Base-by-base conservation (phyloP, 2,329 filamentous ascomycete species). In the Penicillium nordicum region DNA sequence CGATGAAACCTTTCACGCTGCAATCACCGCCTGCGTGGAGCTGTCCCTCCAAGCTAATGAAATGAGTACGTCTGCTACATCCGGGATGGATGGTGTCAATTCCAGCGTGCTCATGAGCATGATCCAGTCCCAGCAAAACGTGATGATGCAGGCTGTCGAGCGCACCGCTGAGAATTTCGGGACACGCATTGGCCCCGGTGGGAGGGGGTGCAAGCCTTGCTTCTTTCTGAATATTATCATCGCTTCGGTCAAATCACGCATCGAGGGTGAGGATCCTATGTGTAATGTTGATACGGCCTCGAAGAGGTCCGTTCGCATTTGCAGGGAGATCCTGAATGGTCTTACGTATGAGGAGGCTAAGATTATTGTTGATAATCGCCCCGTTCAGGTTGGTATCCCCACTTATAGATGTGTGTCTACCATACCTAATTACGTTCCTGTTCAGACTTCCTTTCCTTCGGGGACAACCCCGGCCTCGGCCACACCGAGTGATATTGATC, bases 1-100 rank as follows among this genome's bases (percentile, higher is more conserved):
- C 11, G 66, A 74, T 16, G 69, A 73, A 25, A 67, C 69, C 12
- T 68, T 70, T 21, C 69, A 72, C 49, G 68, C 71, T 2, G 68
- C 69, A 9, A 59, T 70, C 18, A 72, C 67, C 1, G 62, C 72
- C 3, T 72, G 71, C 37, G 65, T 72, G 18, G 71, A 73, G 44
- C 49, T 73, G 4, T 68, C 62, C 5, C 60, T 72, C 5, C 70
- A 72, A 53, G 60, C 65, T 0, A 62, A 65, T 6, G 70, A 73
- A 38, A 60, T 64, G 55, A 51, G 55, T 34, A 38, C 62, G 30
- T 46, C 60, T 23, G 8, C 47, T 30, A 51, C 60, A 9, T 36
- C 59, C 48, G n/a, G 52, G 4, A 58, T 65, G 57, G 60, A 63
- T 12, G 57, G 58, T 2, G 55, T 61, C 16, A 63, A 64, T 36